Base-by-base conservation (phyloP, 805 yeast genomes). In the Hanseniaspora thailandica region DNA sequence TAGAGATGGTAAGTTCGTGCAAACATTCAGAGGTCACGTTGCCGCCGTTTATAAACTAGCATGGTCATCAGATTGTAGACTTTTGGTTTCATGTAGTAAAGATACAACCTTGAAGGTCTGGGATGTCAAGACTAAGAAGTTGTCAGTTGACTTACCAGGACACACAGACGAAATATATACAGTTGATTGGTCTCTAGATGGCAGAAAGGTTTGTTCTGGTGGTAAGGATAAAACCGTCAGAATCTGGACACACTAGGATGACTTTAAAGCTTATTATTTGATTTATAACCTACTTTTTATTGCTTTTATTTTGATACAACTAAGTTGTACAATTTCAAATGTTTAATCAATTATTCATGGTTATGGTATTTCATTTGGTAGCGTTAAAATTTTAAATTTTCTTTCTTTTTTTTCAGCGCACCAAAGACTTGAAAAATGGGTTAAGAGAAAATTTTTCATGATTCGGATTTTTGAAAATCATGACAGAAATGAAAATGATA, bases 121-220 rank as follows among this genome's bases (percentile, higher is more conserved):
- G 97, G 97, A 90, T 63, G 81, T 90, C 22, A 78, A 85, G 62
- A 85, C 96, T 3, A 76, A 83, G 58, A 90, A 90, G 64, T 71
- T 93, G 54, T 76, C 80, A 55, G 86, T 83, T 17, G 98, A 93
- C 67, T 75, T 93, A 55, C 98, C 98, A 0, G 98, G 98, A 1
- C 98, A 93, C 64, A 72, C 81, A 15, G 98, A 93, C 63, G 98
- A 93, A 69, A 96, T 93, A 0, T 93, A 79, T 65, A 94, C 97
- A 0, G 96, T 93, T 4, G 98, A 93, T 62, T 93, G 98, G 98
- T 86, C 96, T 71, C 80, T 84, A 54, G 98, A 93, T 65, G 98
- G 98, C 45, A 78, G 77, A 58, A 75, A 82, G 59, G 97, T 93
- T 12, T 95, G 90, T n/a, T 86, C 96, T 65, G 98, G 97, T 20